A percentile compares a stretch with the other conserved stretches of the same genome.
Conservation (phyloP, 1,284 basidiomycete genomes). For the Moesziomyces parantarcticus region DNA sequence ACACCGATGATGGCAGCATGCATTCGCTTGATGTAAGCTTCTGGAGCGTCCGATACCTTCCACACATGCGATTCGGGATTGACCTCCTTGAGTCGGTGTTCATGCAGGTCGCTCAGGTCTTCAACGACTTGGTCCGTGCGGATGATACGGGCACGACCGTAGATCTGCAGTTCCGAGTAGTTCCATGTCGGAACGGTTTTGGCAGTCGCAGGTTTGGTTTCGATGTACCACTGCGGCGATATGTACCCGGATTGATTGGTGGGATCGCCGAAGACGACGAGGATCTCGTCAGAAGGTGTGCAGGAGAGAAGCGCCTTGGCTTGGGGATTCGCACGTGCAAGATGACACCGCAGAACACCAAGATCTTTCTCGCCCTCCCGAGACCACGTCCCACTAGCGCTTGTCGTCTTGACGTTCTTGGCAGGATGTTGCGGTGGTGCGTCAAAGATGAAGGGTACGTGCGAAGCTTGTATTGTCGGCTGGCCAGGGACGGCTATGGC, state of each 20-base stretch:
- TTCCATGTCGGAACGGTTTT: constrained; percentile 56
- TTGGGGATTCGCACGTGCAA: constrained; percentile 47
- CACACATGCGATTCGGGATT: constrained; percentile 39
- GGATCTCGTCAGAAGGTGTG: background rate
- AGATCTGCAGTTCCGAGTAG: constrained; percentile 46
- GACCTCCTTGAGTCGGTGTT: background rate
- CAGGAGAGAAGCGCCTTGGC: constrained; percentile 34
- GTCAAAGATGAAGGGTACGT: constrained; percentile 31
- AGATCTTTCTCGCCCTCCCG: background rate
- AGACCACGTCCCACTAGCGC: constrained; percentile 7
- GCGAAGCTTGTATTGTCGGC: constrained; percentile 32
- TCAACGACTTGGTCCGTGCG: constrained; percentile 9
- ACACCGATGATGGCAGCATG: constrained; percentile 69
- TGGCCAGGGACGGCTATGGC: constrained; percentile 15
- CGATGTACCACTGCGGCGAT: constrained; percentile 40
- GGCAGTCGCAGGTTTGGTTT: constrained; percentile 39
- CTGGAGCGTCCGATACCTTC: constrained; percentile 69
- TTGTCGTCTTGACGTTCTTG: background rate
- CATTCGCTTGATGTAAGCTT: constrained; percentile 67
- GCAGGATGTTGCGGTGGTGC: background rate
- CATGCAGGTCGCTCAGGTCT: constrained; percentile 20
- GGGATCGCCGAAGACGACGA: constrained; percentile 35
- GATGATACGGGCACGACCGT: constrained; percentile 15
- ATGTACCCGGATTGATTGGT: constrained; percentile 26
- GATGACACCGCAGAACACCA: constrained; percentile 29